Percentiles rank a stretch among this genome's conserved stretches.
These are phyloP conservation scores for Candida lessepsii DNA, from an alignment of 805 yeast genomes.

Conservation along the genomic window DNA sequence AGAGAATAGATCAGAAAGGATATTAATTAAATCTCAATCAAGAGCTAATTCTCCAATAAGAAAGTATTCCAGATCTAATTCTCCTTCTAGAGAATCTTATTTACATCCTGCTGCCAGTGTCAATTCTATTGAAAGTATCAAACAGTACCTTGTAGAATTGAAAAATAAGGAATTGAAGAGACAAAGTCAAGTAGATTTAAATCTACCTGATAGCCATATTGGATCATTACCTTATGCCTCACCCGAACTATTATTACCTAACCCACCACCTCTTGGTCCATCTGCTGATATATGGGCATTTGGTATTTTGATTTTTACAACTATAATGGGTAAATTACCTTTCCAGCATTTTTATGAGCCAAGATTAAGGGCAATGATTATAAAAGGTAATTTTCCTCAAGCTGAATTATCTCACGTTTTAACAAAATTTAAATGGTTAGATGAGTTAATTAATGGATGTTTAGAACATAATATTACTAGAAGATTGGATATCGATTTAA, in stretches of 20 bases:
- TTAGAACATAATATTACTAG: slow-evolving; percentile 49
- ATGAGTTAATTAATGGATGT: slow-evolving; percentile 50
- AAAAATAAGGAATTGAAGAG: slow-evolving; percentile 16
- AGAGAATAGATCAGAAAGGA: slow-evolving; percentile 10
- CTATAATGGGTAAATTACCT: slow-evolving; percentile 73
- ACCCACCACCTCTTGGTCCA: slow-evolving; percentile 61
- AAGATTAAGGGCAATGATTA: slow-evolving; percentile 66
- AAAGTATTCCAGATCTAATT: slow-evolving; percentile 4
- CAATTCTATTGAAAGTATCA: slow-evolving; percentile 16
- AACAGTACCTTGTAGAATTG: slow-evolving; percentile 15
- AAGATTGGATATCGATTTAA: slow-evolving; percentile 49
- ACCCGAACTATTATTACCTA: slow-evolving; percentile 73
- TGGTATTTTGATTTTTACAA: slow-evolving; percentile 74
- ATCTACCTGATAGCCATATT: slow-evolving; percentile 63
- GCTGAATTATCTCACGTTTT: slow-evolving; percentile 29
- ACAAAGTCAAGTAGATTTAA: slow-evolving; percentile 30
- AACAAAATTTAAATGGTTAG: slow-evolving; percentile 26
- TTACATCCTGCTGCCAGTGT: slow-evolving; percentile 6
- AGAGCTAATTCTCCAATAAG: slow-evolving; percentile 15
- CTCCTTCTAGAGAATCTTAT: slow-evolving; percentile 8
- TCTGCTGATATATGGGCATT: slow-evolving; percentile 88
- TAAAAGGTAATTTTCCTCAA: slow-evolving; percentile 61
- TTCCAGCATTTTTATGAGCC: slow-evolving; percentile 86
- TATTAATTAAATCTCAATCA: slow-evolving; percentile 14
- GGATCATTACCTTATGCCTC: slow-evolving; percentile 94